phyloP scores from a whole-genome alignment of 129 eudicot species.

The sunflower (Helianthus annuus) region DNA sequence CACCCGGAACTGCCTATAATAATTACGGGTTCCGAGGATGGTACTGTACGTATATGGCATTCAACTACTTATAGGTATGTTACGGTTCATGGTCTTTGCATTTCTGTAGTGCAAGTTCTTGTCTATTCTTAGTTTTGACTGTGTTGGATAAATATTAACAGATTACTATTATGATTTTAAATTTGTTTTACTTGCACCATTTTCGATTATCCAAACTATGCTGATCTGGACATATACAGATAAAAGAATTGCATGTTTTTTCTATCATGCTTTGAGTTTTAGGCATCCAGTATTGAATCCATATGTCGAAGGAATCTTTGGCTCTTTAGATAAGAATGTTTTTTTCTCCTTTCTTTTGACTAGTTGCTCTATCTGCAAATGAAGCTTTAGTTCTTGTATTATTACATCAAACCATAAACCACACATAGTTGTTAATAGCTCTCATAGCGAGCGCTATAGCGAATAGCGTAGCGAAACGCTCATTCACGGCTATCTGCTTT shows the following conservation, averaged over 20 bases:
- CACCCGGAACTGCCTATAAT: constrained; percentile 95
- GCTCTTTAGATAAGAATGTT: neutral
- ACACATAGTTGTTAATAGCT: no score
- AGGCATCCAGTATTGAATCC: constrained; percentile 8
- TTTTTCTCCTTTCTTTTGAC: neutral
- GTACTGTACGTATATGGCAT: constrained; percentile 95
- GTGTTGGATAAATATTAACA: constrained; percentile 17
- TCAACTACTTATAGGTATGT: constrained; percentile 81
- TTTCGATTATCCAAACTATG: neutral
- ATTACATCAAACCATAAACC: neutral
- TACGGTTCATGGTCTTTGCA: constrained; percentile 9
- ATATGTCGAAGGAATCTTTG: neutral
- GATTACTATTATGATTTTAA: neutral
- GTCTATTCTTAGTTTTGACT: constrained; percentile 2
- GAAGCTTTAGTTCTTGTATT: neutral
- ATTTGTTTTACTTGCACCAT: constrained; percentile 12
- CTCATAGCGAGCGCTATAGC: no score
- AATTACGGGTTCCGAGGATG: constrained; percentile 98
- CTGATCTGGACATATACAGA: constrained; percentile 3
- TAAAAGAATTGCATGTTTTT: neutral
- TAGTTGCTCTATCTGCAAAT: constrained; percentile 5
- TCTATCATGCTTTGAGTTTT: neutral
- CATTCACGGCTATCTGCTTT: no score
- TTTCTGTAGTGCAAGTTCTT: neutral
- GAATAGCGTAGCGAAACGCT: no score